Evolutionary conservation across 2,329 filamentous ascomycete species (phyloP), one percentile per base, ranked within the genome.

Genomic region (Teratosphaeriaceae sp.): DNA sequence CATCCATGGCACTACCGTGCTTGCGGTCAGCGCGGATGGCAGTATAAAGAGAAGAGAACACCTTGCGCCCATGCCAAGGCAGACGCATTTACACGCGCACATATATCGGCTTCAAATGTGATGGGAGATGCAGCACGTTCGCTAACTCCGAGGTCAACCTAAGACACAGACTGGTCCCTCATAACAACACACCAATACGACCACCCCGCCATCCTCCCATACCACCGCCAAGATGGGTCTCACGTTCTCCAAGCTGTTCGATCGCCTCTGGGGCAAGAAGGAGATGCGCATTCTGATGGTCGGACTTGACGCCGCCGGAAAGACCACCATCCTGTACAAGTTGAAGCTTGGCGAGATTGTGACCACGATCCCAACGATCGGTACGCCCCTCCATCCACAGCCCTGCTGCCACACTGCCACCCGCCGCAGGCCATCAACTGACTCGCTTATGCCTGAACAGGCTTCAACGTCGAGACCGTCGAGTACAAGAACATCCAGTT

Each of bases 401-500:
- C 6, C 21, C 20, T 27, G 22, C 27, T 27, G 16, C 8, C 41
- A 15, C 29, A 31, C 19, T 18, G 12, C 35, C 19, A 20, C 34
- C 13, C 6, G 20, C 35, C 11, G 8, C 7, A 11, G 29, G 20
- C 13, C 34, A 38, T 13, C 8, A 16, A 40, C 48, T 50, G 40
- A 42, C 19, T 15, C 6, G 11, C 4, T 30, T 5, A 12, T 12
- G 5, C 13, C 12, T 13, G 15, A 31, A 38, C 56, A 72, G 71
- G 90, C 57, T 97, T 97, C 79, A 97, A 97, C 78, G 92, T 97
- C 68, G 90, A 97, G 76, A 94, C 88, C 3, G 89, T 97, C 60
- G 94, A 89, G 56, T 96, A 95, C 76, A 96, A 96, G 79, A 97
- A 97, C 68, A 89, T 96, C 70, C 94, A 96, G 71, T 97, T 97